Conservation (phyloP, 192 early-diverging fungal genomes). For the Coemansia sp. region DNA sequence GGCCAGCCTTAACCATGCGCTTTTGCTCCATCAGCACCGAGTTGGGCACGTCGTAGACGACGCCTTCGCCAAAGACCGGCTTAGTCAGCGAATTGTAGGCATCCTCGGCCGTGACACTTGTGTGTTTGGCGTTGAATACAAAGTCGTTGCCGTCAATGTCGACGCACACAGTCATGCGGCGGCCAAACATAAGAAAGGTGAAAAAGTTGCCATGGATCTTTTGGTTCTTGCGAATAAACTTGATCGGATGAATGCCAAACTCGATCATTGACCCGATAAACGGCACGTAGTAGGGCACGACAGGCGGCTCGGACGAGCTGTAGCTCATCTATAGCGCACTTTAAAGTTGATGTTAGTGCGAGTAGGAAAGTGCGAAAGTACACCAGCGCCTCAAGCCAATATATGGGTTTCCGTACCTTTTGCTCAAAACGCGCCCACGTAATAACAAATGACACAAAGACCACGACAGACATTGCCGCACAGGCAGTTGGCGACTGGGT, state of each 20-base stretch:
- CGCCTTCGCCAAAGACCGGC: constrained; percentile 89
- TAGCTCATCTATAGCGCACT: constrained; percentile 6
- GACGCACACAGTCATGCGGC: constrained; percentile 80
- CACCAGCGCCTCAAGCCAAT: not conserved
- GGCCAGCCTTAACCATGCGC: constrained; percentile 92
- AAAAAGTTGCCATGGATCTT: constrained; percentile 84
- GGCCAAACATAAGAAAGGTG: constrained; percentile 90
- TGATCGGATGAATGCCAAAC: constrained; percentile 86
- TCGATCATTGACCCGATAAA: constrained; percentile 80
- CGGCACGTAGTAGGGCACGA: constrained; percentile 74
- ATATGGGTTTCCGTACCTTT: not conserved
- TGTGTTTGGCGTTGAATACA: constrained; percentile 88
- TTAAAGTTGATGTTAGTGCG: not conserved
- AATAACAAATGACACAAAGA: constrained; percentile 24
- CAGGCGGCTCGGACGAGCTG: constrained; percentile 62
- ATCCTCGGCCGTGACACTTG: constrained; percentile 82
- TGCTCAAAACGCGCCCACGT: constrained; percentile 52
- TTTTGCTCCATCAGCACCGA: constrained; percentile 97
- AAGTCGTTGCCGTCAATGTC: constrained; percentile 93
- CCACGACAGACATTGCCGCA: constrained; percentile 15
- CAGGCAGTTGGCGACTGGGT: constrained; percentile 33
- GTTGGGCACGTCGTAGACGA: constrained; percentile 95
- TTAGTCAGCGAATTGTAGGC: constrained; percentile 91
- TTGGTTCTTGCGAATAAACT: constrained; percentile 78
- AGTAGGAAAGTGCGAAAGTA: not conserved